Base-by-base conservation (phyloP, 805 yeast species). In the Tetrapisispora pingtungensis region DNA sequence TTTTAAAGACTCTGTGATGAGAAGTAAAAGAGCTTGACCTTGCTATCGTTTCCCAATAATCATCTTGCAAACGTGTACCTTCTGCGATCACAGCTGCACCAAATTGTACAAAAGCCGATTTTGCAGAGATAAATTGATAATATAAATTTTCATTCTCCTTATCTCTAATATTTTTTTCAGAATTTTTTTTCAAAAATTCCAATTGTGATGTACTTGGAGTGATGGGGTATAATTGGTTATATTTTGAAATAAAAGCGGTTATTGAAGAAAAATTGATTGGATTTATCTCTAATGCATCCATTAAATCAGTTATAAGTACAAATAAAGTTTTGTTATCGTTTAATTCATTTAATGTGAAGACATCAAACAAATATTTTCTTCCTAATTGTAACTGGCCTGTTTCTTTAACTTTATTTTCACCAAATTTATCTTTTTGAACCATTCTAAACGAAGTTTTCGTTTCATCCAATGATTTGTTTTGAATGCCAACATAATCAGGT, bases 11-110 rank as follows among this genome's bases (percentile, higher is more conserved):
- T 27, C 73, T 68, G 44, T 72, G 74, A 36, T 63, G 64, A 22
- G 69, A 68, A 1, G 71, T 67, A 41, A 72, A 70, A 0, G 72
- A 72, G 47, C 72, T 72, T 17, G 61, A 64, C 33, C 56, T 59
- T 0, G 71, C 70, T 3, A 60, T 51, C 3, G 61, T 62, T 48
- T 75, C 80, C 77, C 78, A 77, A 54, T 77, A 77, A 55, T 77
- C 82, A 56, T 77, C 81, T 3, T 57, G 48, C 4, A 76, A 64
- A 46, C 81, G 65, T 32, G 60, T 58, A 7, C 81, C 82, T n/a
- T 60, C 55, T 1, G 59, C 59, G 18, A 77, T 55, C 2, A 72
- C 55, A 19, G 74, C 59, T 1, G 80, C 74, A 31, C 81, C 81
- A 57, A 74, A 76, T 39, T 63, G 64, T 42, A 75, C 60, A 50